phyloP scores from a whole-genome alignment of 257 asterid species.

The Haberlea rhodopensis region DNA sequence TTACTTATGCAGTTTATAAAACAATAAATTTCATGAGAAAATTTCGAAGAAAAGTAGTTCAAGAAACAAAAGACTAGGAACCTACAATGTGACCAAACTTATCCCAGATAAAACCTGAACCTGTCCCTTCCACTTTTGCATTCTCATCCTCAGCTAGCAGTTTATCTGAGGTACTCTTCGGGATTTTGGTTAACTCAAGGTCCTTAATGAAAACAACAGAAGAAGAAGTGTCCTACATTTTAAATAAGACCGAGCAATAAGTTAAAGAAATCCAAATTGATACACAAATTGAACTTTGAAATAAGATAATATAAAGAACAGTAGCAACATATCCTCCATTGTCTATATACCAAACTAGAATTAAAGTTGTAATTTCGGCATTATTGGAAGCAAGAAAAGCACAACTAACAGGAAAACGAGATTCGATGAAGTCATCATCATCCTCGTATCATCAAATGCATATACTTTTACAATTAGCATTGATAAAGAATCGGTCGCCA shows the following conservation, averaged over 20 bases:
- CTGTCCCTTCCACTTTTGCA: slow-evolving; percentile 78
- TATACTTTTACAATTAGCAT: too few relatives aligned
- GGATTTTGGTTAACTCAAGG: slow-evolving; percentile 46
- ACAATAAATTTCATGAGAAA: background rate
- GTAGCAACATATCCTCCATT: background rate
- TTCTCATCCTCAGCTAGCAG: slow-evolving; percentile 41
- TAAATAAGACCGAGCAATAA: background rate
- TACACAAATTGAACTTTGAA: background rate
- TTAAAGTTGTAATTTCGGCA: too few relatives aligned
- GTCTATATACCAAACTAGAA: background rate
- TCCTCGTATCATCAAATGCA: background rate
- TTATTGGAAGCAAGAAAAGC: slow-evolving; percentile 3
- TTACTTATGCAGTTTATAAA: background rate
- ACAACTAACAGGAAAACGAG: background rate
- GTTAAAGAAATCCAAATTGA: background rate
- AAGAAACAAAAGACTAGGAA: slow-evolving; percentile 10
- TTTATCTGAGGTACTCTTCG: slow-evolving; percentile 37
- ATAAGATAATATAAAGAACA: slow-evolving; percentile 2
- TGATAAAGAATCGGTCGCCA: too few relatives aligned
- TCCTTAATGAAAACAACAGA: slow-evolving; percentile 77
- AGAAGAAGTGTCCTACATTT: slow-evolving; percentile 60
- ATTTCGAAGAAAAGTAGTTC: background rate
- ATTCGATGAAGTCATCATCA: background rate
- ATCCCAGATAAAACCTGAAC: slow-evolving; percentile 97
- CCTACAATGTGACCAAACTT: slow-evolving; percentile 87